Evolutionary conservation across 2,329 filamentous ascomycete genomes (phyloP).

Genomic region (Alternaria longipes): DNA sequence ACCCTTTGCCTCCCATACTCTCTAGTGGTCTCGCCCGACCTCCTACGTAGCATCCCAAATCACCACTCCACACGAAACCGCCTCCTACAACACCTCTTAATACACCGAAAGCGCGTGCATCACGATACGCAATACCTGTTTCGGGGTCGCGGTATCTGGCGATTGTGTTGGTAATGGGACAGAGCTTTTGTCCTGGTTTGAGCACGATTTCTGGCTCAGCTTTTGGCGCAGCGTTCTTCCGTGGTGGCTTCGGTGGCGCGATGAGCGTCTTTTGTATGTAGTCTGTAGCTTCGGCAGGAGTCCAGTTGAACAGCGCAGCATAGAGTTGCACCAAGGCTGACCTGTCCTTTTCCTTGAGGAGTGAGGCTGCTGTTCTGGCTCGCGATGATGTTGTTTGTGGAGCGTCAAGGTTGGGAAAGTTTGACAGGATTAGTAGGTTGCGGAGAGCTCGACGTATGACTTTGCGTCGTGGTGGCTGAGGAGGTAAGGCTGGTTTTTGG

Average conservation of each 20-base stretch:
- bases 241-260: constrained; percentile 51
- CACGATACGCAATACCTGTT: constrained; percentile 83
- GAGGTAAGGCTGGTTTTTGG: constrained; percentile 30
- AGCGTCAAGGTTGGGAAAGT: constrained; percentile 55
- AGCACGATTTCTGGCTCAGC: constrained; percentile 26
- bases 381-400: constrained; percentile 46
- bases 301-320: constrained; percentile 51
- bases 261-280: constrained; percentile 54
- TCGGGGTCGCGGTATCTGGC: constrained; percentile 86
- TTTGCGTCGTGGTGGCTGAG: constrained; percentile 38
- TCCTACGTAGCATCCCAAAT: constrained; percentile 86
- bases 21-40: constrained; percentile 52
- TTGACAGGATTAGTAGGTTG: constrained; percentile 65
- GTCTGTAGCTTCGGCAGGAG: constrained; percentile 35
- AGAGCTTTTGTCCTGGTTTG: constrained; percentile 56
- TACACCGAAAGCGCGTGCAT: constrained; percentile 80
- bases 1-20: constrained; percentile 40
- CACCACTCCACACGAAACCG: constrained; percentile 81
- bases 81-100: constrained; percentile 77
- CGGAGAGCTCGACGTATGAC: constrained; percentile 63
- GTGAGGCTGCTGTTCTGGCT: constrained; percentile 59
- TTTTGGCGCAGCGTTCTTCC: constrained; percentile 43
- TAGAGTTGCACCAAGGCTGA: constrained; percentile 66
- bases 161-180: constrained; percentile 82
- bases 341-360: constrained; percentile 47